Conservation (phyloP, 805 yeast species). For the Sugiyamaella boreocaroliniensis region DNA sequence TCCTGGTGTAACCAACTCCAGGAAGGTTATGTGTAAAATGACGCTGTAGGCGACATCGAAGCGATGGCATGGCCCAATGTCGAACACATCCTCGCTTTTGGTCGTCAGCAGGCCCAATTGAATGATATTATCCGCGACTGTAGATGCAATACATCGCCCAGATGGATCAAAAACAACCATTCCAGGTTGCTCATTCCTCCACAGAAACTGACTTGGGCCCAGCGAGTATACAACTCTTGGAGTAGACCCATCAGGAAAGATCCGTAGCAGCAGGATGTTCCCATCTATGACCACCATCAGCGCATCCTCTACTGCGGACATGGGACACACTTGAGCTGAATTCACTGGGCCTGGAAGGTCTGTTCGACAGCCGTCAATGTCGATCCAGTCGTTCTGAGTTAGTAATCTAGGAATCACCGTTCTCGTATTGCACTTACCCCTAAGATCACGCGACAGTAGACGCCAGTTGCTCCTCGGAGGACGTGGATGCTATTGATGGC, state of each 20-base stretch:
- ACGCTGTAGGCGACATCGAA: neutral
- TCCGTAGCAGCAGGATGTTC: constrained; percentile 11
- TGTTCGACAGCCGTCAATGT: neutral
- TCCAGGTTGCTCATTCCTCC: neutral
- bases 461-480: neutral
- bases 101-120: neutral
- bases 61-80: neutral
- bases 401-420: neutral
- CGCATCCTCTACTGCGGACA: constrained; percentile 7
- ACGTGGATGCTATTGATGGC: neutral
- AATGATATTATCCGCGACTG: constrained; percentile 1
- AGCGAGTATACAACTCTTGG: constrained; percentile 10
- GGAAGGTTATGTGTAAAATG: neutral
- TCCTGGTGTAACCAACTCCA: neutral
- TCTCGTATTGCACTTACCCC: neutral
- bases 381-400: neutral
- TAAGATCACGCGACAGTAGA: neutral
- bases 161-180: constrained; percentile 3
- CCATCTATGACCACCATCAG: constrained; percentile 5
- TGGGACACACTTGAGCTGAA: neutral
- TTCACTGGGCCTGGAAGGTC: neutral
- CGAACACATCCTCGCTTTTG: neutral
- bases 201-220: neutral
- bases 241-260: constrained; percentile 9
- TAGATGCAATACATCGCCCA: constrained; percentile 2